Percentiles rank a stretch among this genome's conserved stretches.
These are phyloP conservation scores for Uronychia binucleata DNA, from an alignment of 73 alveolate genomes.

Conservation along the genomic window DNA sequence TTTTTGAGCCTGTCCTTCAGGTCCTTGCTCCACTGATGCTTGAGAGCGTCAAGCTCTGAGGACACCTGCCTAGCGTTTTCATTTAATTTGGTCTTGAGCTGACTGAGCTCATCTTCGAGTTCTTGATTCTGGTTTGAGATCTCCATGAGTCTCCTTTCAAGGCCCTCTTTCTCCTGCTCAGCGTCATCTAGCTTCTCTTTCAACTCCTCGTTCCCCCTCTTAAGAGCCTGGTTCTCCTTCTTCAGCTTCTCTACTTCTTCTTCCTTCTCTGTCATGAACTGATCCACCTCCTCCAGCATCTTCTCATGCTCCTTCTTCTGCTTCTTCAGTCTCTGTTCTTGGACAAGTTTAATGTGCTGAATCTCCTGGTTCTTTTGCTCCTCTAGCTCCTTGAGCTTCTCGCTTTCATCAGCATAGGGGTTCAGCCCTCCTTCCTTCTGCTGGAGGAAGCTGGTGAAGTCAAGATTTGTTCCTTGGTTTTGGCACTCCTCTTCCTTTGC, in stretches of 20 bases:
- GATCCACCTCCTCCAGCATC: slow-evolving; percentile 26
- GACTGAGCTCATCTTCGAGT: slow-evolving; percentile 11
- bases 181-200: slow-evolving; percentile 1
- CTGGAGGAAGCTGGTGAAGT: background rate
- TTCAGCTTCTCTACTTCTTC: background rate
- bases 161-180: background rate
- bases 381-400: background rate
- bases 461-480: background rate
- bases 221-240: background rate
- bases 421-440: background rate
- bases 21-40: background rate
- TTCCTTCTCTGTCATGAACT: slow-evolving; percentile 10
- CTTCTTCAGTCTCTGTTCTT: background rate
- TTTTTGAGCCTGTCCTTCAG: background rate
- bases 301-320: slow-evolving; percentile 14
- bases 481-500: slow-evolving; percentile 14
- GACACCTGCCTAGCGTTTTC: background rate
- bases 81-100: background rate
- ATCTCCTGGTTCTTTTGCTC: background rate
- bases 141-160: background rate
- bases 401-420: background rate
- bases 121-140: slow-evolving; percentile 12
- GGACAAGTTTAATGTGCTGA: background rate
- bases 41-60: background rate
- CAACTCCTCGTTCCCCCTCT: background rate